phyloP scores from a whole-genome alignment of 2,329 filamentous ascomycete genomes.

The Epichloe scottii region DNA sequence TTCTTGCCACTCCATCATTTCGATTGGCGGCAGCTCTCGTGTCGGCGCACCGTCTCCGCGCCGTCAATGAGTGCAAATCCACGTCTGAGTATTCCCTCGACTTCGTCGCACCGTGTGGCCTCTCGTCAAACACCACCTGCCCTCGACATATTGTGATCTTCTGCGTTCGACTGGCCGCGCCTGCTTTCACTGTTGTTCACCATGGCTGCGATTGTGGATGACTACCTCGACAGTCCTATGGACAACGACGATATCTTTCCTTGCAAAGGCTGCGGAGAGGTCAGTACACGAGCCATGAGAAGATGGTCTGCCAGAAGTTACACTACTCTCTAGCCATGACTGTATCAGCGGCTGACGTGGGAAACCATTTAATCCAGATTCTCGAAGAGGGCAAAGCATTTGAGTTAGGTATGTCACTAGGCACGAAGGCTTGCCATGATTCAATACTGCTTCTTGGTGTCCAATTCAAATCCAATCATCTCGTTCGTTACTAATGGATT shows the following conservation, averaged over 20 bases:
- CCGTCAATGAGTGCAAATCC: constrained; percentile 1
- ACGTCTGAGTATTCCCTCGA: background rate
- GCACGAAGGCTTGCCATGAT: background rate
- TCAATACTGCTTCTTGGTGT: too few species aligned
- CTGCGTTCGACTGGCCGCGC: background rate
- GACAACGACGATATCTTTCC: constrained; percentile 76
- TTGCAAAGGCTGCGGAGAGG: constrained; percentile 89
- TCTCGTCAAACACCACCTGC: background rate
- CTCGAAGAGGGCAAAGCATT: constrained; percentile 98
- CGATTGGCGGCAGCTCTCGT: background rate
- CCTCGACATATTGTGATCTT: background rate
- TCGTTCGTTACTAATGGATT: constrained; percentile 11
- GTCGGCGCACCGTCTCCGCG: background rate
- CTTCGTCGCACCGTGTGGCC: background rate
- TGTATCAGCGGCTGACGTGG: constrained; percentile 1
- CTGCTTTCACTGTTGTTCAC: constrained; percentile 8
- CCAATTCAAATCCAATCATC: background rate
- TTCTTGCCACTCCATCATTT: background rate
- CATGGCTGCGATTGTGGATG: constrained; percentile 42
- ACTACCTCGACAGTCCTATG: constrained; percentile 52
- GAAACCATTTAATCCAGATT: constrained; percentile 44
- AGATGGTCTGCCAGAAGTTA: background rate
- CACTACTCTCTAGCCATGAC: background rate
- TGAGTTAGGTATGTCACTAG: constrained; percentile 64
- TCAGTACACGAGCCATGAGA: constrained; percentile 22